Base-by-base conservation (phyloP, 1,284 basidiomycete species). In the Naganishia liquefaciens region DNA sequence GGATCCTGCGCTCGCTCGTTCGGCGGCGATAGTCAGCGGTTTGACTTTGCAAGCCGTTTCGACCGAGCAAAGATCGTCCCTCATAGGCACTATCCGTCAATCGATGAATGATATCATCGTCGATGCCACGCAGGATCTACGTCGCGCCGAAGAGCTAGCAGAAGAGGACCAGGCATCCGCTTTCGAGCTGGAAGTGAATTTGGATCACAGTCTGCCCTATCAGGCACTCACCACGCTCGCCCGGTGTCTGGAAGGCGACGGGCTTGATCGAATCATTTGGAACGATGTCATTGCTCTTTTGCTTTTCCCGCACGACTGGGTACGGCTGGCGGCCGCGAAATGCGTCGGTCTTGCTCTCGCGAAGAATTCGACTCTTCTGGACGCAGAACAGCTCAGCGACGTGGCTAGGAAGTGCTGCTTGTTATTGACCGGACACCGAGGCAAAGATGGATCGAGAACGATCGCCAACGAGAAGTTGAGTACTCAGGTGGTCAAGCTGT, bases 271-370 rank as follows among this genome's bases (percentile, higher is more conserved):
- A 57, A 77, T 91, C 1, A 76, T 82, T 3, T 95, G 92, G 92
- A 71, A 79, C 23, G 75, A 81, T 0, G 81, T 96, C 47, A 80
- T 86, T 21, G 73, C 82, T 0, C 86, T 91, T 72, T 83, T 98
- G 2, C 82, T 91, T 10, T 97, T 89, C 79, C 93, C 94, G 13
- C 95, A 99, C 78, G 86, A 90, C 4, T 98, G 94, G 95, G 92
- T 96, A 1, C 88, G 94, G 39, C 86, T 86, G 15, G 89, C 89
- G 0, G 83, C 93, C 0, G 88, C 88, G 69, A 85, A 91, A 51
- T 81, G 93, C 7, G 77, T 97, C 1, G 65, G 63, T n/a, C 63
- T 55, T 13, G 51, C 53, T 21, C 70, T 78, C 9, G 68, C 71
- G n/a, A 23, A 47, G 13, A 66, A 66, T 10, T 63, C 65, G 17